Percentiles rank a stretch among this genome's conserved stretches.
Conservation (phyloP, 108 stramenopile species). For the Fragilariopsis cylindrus region DNA sequence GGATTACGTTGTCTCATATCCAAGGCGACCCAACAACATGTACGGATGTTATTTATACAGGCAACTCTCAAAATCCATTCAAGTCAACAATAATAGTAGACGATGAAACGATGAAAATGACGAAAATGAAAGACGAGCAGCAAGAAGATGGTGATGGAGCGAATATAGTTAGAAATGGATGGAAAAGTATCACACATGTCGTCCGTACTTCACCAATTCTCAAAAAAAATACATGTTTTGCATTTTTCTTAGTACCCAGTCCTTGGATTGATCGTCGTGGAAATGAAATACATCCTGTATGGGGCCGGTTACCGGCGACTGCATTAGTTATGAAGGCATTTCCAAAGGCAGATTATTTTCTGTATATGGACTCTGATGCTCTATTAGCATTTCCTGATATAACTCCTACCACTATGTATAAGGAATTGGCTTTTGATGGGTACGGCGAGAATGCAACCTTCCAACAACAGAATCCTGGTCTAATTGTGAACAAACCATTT, state of each 20-base stretch:
- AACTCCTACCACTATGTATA: constrained; percentile 20
- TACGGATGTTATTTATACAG: constrained; percentile 21
- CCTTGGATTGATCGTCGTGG: constrained; percentile 1
- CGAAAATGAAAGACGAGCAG: no score
- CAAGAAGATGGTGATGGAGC: background rate
- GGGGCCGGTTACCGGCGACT: constrained; percentile 16
- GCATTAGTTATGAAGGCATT: constrained; percentile 18
- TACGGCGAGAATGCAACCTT: constrained; percentile 12
- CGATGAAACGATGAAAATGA: no score
- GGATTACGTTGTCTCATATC: constrained; percentile 7
- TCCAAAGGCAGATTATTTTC: constrained; percentile 15
- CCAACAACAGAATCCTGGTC: constrained; percentile 11
- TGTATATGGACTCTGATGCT: constrained; percentile 37
- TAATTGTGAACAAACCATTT: constrained; percentile 37
- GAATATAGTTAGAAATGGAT: background rate
- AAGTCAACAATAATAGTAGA: background rate
- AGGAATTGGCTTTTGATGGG: constrained; percentile 28
- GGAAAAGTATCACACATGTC: constrained; percentile 14
- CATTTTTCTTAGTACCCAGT: constrained; percentile 8
- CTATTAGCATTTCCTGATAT: constrained; percentile 15
- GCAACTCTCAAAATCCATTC: constrained; percentile 4
- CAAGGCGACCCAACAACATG: constrained; percentile 10
- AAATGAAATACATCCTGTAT: constrained; percentile 10
- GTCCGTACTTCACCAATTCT: constrained; percentile 4
- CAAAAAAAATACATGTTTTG: constrained; percentile 1